Percentiles rank a stretch among this genome's conserved stretches.
phyloP scores from a whole-genome alignment of 2,329 filamentous ascomycete species.

The Ascocoryne sarcoides region DNA sequence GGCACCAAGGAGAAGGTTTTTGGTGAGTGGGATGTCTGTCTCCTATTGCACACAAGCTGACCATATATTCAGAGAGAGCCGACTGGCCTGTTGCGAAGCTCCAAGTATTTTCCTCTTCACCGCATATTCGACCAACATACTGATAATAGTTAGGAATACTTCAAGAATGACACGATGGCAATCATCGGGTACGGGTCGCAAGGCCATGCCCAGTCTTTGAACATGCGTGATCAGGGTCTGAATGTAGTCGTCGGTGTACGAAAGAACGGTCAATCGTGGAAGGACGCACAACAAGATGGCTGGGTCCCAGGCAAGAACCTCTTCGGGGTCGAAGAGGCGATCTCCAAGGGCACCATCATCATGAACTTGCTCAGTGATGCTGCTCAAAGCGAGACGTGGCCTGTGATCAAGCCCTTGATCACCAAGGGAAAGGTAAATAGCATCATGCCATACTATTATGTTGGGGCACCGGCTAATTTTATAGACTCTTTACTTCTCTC shows the following conservation, averaged over 20 bases:
- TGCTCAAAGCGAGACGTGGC: conserved; percentile 98
- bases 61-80: conserved; percentile 63
- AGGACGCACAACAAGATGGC: conserved; percentile 92
- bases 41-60: conserved; percentile 14
- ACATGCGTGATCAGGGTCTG: conserved; percentile 98
- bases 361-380: conserved; percentile 99
- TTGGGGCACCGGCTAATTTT: conserved; percentile 10
- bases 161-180: conserved; percentile 99
- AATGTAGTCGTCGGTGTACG: conserved; percentile 99
- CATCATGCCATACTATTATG: no score
- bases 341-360: conserved; percentile 84
- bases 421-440: conserved; percentile 94
- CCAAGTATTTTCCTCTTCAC: conserved; percentile 48
- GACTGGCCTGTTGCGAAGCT: conserved; percentile 99
- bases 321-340: conserved; percentile 96
- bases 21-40: conserved; percentile 45
- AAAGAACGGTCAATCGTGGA: conserved; percentile 97
- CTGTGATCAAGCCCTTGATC: conserved; percentile 92
- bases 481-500: conserved; percentile 98
- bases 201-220: conserved; percentile 97
- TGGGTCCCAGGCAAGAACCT: conserved; percentile 99
- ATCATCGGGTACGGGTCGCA: conserved; percentile 98
- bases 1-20: conserved; percentile 87
- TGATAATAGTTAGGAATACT: conserved; percentile 66
- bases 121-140: conserved; percentile 11